Evolutionary conservation across 768 basidiomycete species (phyloP), one percentile per base, ranked within the genome.

Genomic region (Agaricus subrufescens): DNA sequence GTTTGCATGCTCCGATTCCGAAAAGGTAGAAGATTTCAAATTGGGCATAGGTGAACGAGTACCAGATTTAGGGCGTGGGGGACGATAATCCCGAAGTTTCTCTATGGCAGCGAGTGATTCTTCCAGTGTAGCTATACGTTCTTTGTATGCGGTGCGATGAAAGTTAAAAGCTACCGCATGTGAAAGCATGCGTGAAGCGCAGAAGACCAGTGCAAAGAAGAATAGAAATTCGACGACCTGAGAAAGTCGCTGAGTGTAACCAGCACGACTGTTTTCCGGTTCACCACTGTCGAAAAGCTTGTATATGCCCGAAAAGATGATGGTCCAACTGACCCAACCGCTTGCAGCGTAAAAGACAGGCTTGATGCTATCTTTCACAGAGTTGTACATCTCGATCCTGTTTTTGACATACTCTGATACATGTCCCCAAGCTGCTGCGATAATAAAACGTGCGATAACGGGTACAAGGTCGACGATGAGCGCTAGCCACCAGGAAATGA

Each of bases 401-500:
- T 77, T 73, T 69, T 89, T 89, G 65, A 90, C 69, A 25, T 62
- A 64, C 62, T 91, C 89, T 31, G 84, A 86, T 42, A 90, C 80
- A 62, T 88, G 87, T 1, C 89, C 90, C 90, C 90, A 91, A 4
- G 76, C 69, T 11, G 79, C 68, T 27, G 81, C 73, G 58, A 91
- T 79, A 57, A 79, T 60, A 60, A 78, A 74, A 40, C 76, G 80
- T 50, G 75, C 61, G 50, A 85, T 47, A 43, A 77, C 71, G 10
- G 89, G 89, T 50, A 89, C 68, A 52, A 91, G 68, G 65, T 91
- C 86, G 61, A 90, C 73, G 57, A 86, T 70, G 71, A 89, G 72
- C 19, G 86, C 90, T 34, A 92, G 82, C 58, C 77, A 86, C 89
- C 89, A 92, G 2, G 89, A 90, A 50, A 90, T 77, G 56, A 88